Evolutionary conservation across 139 green algal species (phyloP).

Genomic region (Micromonas pusilla): DNA sequence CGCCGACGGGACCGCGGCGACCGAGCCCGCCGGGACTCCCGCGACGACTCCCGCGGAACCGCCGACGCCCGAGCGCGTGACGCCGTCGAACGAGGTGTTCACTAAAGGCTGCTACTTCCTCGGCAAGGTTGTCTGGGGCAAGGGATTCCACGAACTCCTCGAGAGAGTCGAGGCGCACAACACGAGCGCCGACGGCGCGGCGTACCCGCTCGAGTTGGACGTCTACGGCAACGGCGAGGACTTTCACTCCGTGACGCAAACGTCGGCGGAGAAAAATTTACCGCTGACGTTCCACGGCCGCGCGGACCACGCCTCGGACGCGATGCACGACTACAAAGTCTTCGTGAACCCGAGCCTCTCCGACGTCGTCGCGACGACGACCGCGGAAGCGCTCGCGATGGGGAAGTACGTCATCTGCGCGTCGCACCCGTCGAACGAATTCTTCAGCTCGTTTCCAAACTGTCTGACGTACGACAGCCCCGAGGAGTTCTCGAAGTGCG

Average conservation of each 20-base stretch:
- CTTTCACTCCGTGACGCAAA: conserved; percentile 58
- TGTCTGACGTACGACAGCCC: conserved; percentile 39
- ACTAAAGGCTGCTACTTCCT: conserved; percentile 89
- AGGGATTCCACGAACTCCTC: conserved; percentile 97
- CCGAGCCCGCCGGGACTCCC: too few relatives aligned
- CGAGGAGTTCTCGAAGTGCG: conserved; percentile 77
- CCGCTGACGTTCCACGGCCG: conserved; percentile 75
- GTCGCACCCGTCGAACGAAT: conserved; percentile 90
- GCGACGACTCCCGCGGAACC: not conserved
- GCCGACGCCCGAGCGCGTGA: not conserved
- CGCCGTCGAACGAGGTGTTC: conserved; percentile 32
- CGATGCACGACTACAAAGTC: conserved; percentile 73
- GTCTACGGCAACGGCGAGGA: conserved; percentile 90
- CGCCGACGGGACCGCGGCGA: not conserved
- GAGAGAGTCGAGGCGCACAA: conserved; percentile 41
- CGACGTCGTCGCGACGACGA: conserved; percentile 96
- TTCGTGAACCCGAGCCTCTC: conserved; percentile 91
- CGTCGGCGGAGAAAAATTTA: conserved; percentile 47
- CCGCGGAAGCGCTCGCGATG: conserved; percentile 96
- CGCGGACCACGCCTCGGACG: conserved; percentile 76
- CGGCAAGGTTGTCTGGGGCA: conserved; percentile 95
- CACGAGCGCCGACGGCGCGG: conserved; percentile 26
- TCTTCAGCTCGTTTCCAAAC: conserved; percentile 42
- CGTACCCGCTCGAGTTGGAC: conserved; percentile 63
- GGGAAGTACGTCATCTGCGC: conserved; percentile 94